Evolutionary conservation across 2,329 filamentous ascomycete species (phyloP), one percentile per base, ranked within the genome.

Genomic region (Trichocomaceae sp.): DNA sequence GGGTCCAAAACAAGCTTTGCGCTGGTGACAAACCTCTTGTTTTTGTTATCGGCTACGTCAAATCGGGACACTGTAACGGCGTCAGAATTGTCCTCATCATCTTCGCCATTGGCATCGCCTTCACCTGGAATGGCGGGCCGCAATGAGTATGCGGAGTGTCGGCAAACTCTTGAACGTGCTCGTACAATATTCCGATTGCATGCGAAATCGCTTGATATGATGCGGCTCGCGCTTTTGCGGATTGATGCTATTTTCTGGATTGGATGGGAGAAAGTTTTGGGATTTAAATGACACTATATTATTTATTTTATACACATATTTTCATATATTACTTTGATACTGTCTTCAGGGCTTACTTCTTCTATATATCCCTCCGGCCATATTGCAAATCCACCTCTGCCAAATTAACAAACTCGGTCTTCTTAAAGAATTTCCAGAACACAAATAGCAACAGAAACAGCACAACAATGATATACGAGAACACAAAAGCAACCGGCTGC

Each of bases 391-490:
- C 48, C 17, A 56, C 53, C 29, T 49, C 29, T 33, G 29, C 47
- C 47, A 55, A 31, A 35, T 55, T 45, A 22, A 55, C 54, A 22
- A 56, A 52, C 10, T 26, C 13, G 3, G 47, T 51, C 44, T 47
- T 47, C 35, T 56, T 56, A 22, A 46, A 15, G 12, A 56, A 10
- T 13, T 56, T 56, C 48, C 54, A 56, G 19, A 42, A 15, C 20
- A 44, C 44, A 41, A 50, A 56, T 2, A 56, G 23, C 33, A 22
- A 33, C 15, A 48, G 31, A n/a, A 56, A 56, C 19, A 56, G 29
- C 44, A 56, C 54, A n/a, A 56, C 35, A 35, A 56, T 56, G 35
- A 56, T 52, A 29, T 56, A 56, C 17, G 48, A 51, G 15, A 56
- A 52, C 35, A 56, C 54, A 52, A 56, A 56, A 20, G 48, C 44